Conservation (phyloP, 108 stramenopile genomes). For the Stephanodiscus triporus region DNA sequence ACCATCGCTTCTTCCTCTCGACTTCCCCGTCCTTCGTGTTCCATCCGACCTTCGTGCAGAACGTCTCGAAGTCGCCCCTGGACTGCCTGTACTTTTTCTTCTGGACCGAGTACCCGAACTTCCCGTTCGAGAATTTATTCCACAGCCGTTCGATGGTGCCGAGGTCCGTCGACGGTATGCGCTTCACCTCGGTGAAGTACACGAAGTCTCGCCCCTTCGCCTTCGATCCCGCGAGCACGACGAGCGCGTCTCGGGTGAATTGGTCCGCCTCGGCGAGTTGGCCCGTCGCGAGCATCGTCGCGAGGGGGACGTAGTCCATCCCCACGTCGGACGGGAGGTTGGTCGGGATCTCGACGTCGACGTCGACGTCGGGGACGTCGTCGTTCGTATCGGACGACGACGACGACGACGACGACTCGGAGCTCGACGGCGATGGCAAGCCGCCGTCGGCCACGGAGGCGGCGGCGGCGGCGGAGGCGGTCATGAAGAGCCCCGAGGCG, state of each 20-base stretch:
- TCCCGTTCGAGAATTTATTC: constrained; percentile 90
- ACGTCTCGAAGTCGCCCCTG: constrained; percentile 94
- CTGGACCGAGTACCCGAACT: constrained; percentile 97
- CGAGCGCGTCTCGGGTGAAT: constrained; percentile 96
- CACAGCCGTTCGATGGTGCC: constrained; percentile 96
- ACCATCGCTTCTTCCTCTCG: constrained; percentile 96
- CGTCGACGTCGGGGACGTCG: constrained; percentile 20
- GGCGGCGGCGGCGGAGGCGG: no score
- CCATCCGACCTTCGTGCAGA: constrained; percentile 96
- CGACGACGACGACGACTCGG: constrained; percentile 32
- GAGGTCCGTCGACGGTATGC: constrained; percentile 88
- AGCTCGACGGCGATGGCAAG: constrained; percentile 54
- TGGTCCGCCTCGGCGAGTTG: constrained; percentile 89
- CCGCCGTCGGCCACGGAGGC: constrained; percentile 60
- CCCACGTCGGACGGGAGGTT: constrained; percentile 85
- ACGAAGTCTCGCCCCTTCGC: constrained; percentile 92
- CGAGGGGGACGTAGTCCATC: constrained; percentile 92
- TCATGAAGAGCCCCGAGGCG: no score
- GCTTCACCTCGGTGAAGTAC: constrained; percentile 96
- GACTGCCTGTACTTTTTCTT: constrained; percentile 86
- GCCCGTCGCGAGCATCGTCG: constrained; percentile 90
- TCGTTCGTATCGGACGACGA: no score
- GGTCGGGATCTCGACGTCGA: constrained; percentile 78
- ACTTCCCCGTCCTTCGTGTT: constrained; percentile 93
- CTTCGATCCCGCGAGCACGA: constrained; percentile 87